Percentiles rank a stretch among this genome's conserved stretches.
These are phyloP conservation scores for Arachnomyces sp. DNA, from an alignment of 2,329 filamentous ascomycete genomes.

Conservation along the genomic window DNA sequence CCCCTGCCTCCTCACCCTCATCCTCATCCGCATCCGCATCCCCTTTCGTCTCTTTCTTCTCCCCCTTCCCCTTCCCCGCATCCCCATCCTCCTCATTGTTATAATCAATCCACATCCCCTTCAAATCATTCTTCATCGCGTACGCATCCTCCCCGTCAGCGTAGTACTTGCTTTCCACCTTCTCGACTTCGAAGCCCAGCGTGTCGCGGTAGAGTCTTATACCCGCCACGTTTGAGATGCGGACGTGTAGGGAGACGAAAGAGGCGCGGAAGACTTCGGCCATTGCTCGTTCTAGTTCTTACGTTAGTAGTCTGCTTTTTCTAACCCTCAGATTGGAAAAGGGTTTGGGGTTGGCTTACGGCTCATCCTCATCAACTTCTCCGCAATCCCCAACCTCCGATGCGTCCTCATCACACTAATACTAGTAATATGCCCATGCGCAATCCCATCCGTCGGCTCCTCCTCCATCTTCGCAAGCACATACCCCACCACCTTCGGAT, in stretches of 20 bases:
- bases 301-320: constrained; percentile 4
- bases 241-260: constrained; percentile 94
- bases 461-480: constrained; percentile 99
- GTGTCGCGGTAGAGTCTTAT: constrained; percentile 89
- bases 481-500: constrained; percentile 96
- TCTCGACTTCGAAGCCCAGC: constrained; percentile 78
- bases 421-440: constrained; percentile 93
- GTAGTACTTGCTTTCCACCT: constrained; percentile 53
- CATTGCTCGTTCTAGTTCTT: constrained; percentile 73
- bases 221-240: constrained; percentile 84
- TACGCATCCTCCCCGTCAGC: constrained; percentile 95
- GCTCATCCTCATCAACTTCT: constrained; percentile 95
- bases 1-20: constrained; percentile 48
- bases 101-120: constrained; percentile 37
- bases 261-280: constrained; percentile 84
- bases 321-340: not conserved
- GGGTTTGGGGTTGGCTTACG: constrained; percentile 48
- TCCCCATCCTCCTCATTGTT: constrained; percentile 18
- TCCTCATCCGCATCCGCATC: constrained; percentile 48
- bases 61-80: constrained; percentile 13
- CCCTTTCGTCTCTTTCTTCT: constrained; percentile 64
- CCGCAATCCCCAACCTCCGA: constrained; percentile 78
- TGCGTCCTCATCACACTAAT: constrained; percentile 96
- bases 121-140: constrained; percentile 83
- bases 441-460: constrained; percentile 81